Base-by-base conservation (phyloP, 2,329 filamentous ascomycete genomes). In the Aspergillus fumigatiaffinis region DNA sequence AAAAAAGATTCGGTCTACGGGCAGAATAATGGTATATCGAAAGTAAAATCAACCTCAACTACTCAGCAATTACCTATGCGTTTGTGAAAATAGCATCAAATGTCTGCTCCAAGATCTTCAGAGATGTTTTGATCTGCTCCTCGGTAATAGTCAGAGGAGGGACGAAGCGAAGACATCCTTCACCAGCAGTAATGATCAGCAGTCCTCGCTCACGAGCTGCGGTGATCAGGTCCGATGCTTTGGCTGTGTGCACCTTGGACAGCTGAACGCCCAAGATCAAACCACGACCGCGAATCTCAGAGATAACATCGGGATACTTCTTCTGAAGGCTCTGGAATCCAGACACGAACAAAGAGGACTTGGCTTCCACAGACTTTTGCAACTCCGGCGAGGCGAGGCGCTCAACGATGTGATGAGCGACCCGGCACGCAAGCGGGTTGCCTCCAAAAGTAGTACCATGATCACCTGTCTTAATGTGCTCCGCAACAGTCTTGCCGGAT, bases 361-460 rank as follows among this genome's bases (percentile, higher is more conserved):
- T 96, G 62, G 80, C 77, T 21, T 84, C 68, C 9, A 99, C 92
- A 0, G 80, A 80, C 48, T 82, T 76, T 69, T 93, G 89, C 51
- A 97, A 80, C 51, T 83, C 79, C 0, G 85, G 80, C 26, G 91
- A 86, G 0, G 90, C 82, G 4, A 99, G 83, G 25, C 91, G 85
- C 32, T 81, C 82, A 56, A 99, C 86, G 58, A 97, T 89, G 77
- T 96, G 86, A 72, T 96, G 90, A 7, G 90, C 94, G 8, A 97
- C 79, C 32, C 92, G 85, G 68, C 86, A 91, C 2, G 89, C 92
- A 42, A 97, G 82, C 7, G 92, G 92, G 77, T 96, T 97, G 44
- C 92, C 92, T 55, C 92, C 92, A 68, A 96, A 97, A 0, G 92
- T 97, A 17, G 92, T 97, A 51, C 92, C 92, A 76, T 97, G 92